phyloP scores from a whole-genome alignment of 164 flowering plant genomes.

The Magnolia officinalis region DNA sequence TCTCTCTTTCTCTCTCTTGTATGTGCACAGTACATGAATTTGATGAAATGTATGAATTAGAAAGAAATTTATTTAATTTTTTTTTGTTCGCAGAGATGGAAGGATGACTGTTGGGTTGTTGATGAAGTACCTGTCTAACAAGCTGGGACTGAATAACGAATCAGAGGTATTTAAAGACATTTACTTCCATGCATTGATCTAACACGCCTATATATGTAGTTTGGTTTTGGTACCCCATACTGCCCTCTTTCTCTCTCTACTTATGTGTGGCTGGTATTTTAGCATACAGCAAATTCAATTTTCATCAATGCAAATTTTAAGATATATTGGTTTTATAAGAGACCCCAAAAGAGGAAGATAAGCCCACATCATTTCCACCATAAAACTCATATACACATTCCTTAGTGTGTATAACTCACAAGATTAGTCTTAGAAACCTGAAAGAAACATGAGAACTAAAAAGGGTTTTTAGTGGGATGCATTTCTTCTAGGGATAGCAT shows the following conservation, averaged over 20 bases:
- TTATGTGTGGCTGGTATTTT: not conserved
- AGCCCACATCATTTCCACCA: conserved; percentile 2
- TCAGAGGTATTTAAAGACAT: conserved; percentile 65
- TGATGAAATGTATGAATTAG: conserved; percentile 3
- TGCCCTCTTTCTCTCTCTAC: conserved; percentile 1
- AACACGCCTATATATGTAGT: conserved; percentile 7
- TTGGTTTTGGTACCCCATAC: conserved; percentile 1
- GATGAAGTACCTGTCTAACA: conserved; percentile 84
- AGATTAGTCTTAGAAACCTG: conserved; percentile 30
- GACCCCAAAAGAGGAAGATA: conserved; percentile 11
- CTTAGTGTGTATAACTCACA: conserved; percentile 4
- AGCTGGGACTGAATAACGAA: conserved; percentile 83
- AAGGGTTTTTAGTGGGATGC: conserved; percentile 11
- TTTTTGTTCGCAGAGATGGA: conserved; percentile 55
- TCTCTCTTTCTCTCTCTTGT: not conserved
- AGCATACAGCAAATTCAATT: conserved; percentile 1
- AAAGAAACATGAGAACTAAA: conserved; percentile 58
- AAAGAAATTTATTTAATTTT: not conserved
- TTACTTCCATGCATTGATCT: conserved; percentile 4
- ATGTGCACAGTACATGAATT: not conserved
- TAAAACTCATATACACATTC: not conserved
- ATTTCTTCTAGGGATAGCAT: conserved; percentile 21
- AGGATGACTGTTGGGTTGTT: conserved; percentile 80
- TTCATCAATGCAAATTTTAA: not conserved
- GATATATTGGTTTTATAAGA: conserved; percentile 7